Conservation (phyloP, 2,329 filamentous ascomycete species). For the Lachnellula occidentalis region DNA sequence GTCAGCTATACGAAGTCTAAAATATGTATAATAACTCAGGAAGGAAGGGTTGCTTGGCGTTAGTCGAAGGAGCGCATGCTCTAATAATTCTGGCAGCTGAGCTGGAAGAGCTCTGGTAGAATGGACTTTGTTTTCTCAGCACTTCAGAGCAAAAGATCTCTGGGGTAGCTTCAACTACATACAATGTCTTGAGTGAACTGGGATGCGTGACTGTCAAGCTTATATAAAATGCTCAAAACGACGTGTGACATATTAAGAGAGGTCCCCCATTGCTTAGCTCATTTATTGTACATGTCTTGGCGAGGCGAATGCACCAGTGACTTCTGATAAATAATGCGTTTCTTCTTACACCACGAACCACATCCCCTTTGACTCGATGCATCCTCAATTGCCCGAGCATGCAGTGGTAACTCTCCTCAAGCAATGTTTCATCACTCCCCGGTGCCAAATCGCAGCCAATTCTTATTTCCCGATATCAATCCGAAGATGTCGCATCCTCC, state of each 20-base stretch:
- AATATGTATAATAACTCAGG: constrained; percentile 18
- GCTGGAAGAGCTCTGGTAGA: constrained; percentile 15
- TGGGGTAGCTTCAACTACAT: constrained; percentile 14
- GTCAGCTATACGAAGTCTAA: not conserved
- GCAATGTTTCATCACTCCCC: constrained; percentile 22
- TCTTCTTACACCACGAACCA: constrained; percentile 1
- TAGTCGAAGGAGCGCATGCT: not conserved
- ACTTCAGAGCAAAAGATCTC: constrained; percentile 24
- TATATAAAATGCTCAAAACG: not conserved
- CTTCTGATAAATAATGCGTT: not conserved
- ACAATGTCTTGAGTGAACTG: not conserved
- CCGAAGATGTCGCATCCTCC: not conserved
- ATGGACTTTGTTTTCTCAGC: constrained; percentile 22
- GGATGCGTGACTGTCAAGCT: not conserved
- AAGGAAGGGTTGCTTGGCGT: constrained; percentile 13
- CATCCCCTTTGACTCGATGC: constrained; percentile 19
- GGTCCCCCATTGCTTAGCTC: not conserved
- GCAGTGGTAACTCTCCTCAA: constrained; percentile 23
- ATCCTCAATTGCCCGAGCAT: constrained; percentile 22
- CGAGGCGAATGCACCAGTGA: not conserved
- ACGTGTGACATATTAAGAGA: not conserved
- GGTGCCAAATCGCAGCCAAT: constrained; percentile 11
- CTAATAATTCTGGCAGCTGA: not conserved
- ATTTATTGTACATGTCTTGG: not conserved
- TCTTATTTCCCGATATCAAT: not conserved